Conservation (phyloP, 2,329 filamentous ascomycete species). For the Neobulgaria alba region DNA sequence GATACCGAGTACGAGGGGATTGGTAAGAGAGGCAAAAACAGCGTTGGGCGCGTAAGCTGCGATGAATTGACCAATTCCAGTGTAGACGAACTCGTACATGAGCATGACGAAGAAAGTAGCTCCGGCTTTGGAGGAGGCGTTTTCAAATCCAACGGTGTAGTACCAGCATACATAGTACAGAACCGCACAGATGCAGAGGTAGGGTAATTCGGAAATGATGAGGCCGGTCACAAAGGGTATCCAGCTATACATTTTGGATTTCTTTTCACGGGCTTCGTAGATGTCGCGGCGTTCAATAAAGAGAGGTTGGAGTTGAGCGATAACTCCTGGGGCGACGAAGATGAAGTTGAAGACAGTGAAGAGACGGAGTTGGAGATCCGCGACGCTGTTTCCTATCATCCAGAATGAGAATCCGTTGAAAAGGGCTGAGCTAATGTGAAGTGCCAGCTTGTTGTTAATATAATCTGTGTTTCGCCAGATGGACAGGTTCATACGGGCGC, state of each 20-base stretch:
- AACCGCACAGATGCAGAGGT: slow-evolving; percentile 36
- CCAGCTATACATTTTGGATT: slow-evolving; percentile 54
- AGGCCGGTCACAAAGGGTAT: slow-evolving; percentile 47
- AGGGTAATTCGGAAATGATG: slow-evolving; percentile 39
- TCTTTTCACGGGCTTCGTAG: slow-evolving; percentile 50
- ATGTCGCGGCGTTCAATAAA: slow-evolving; percentile 49
- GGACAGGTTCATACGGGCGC: slow-evolving; percentile 32
- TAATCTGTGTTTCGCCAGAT: slow-evolving; percentile 58
- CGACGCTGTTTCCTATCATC: slow-evolving; percentile 44
- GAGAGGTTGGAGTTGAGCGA: slow-evolving; percentile 50
- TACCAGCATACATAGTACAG: slow-evolving; percentile 47
- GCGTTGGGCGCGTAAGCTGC: background rate
- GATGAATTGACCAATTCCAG: slow-evolving; percentile 46
- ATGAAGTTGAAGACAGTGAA: slow-evolving; percentile 57
- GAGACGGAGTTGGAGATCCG: slow-evolving; percentile 44
- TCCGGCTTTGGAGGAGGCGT: slow-evolving; percentile 38
- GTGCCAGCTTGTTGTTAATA: slow-evolving; percentile 38
- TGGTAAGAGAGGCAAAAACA: background rate
- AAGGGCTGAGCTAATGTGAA: slow-evolving; percentile 46
- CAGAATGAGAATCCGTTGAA: slow-evolving; percentile 57
- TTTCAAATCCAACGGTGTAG: slow-evolving; percentile 46
- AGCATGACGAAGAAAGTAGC: slow-evolving; percentile 46
- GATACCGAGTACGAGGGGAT: slow-evolving; percentile 37
- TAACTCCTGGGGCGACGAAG: slow-evolving; percentile 49
- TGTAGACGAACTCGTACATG: slow-evolving; percentile 52